A percentile compares a stretch with the other conserved stretches of the same genome.
These are phyloP conservation scores for Fusarium nodosum DNA, from an alignment of 2,329 filamentous ascomycete genomes.

Conservation along the genomic window DNA sequence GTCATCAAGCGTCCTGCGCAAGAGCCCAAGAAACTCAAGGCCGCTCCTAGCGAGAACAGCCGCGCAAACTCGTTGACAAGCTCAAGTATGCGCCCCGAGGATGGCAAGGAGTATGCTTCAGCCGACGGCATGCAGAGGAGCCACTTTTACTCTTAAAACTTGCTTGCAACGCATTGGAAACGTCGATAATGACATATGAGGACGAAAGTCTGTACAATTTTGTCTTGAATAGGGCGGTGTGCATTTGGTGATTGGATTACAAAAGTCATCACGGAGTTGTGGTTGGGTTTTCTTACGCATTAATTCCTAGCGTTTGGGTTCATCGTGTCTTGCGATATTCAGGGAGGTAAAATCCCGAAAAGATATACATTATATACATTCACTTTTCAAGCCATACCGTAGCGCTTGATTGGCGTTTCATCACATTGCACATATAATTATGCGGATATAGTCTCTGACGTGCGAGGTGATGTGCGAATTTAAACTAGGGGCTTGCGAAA, in stretches of 20 bases:
- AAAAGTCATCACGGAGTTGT: slow-evolving; percentile 49
- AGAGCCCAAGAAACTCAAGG: slow-evolving; percentile 66
- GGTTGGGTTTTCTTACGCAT: slow-evolving; percentile 41
- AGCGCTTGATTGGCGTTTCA: slow-evolving; percentile 2
- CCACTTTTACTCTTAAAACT: slow-evolving; percentile 67
- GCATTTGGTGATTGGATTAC: slow-evolving; percentile 47
- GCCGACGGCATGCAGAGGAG: slow-evolving; percentile 70
- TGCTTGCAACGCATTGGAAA: slow-evolving; percentile 1
- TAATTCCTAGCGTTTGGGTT: slow-evolving; percentile 47
- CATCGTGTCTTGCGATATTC: slow-evolving; percentile 31
- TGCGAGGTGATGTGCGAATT: background rate
- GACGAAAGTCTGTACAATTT: slow-evolving; percentile 42
- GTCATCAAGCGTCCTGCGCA: slow-evolving; percentile 70
- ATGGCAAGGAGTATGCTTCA: slow-evolving; percentile 65
- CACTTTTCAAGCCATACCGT: slow-evolving; percentile 12
- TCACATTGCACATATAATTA: background rate
- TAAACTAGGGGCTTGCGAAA: background rate
- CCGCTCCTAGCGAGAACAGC: slow-evolving; percentile 61
- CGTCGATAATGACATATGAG: slow-evolving; percentile 17
- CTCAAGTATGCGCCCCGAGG: slow-evolving; percentile 54
- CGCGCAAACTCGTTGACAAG: slow-evolving; percentile 66
- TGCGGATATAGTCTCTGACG: no score
- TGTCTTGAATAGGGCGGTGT: slow-evolving; percentile 34
- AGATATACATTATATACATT: slow-evolving; percentile 34
- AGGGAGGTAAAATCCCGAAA: slow-evolving; percentile 16